Conservation (phyloP, 2,329 filamentous ascomycete genomes). For the Thielaviopsis euricoi region DNA sequence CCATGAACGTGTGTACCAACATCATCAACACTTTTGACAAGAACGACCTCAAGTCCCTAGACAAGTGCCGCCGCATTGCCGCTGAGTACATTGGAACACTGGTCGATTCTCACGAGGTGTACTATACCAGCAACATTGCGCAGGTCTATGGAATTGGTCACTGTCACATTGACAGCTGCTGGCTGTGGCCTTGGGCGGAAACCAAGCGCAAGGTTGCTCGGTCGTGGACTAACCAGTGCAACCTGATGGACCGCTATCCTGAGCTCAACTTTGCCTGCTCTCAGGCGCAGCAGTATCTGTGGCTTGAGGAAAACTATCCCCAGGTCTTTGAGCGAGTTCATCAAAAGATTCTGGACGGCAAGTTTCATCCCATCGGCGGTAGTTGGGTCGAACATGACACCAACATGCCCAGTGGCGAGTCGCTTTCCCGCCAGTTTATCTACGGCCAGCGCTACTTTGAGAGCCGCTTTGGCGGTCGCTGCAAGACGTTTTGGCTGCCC, state of each 20-base stretch:
- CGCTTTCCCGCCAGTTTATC: slow-evolving; percentile 80
- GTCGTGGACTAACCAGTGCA: slow-evolving; percentile 93
- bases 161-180: slow-evolving; percentile 96
- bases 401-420: slow-evolving; percentile 91
- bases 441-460: slow-evolving; percentile 95
- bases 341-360: slow-evolving; percentile 73
- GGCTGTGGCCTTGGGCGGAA: slow-evolving; percentile 97
- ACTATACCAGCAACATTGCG: slow-evolving; percentile 55
- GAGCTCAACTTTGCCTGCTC: slow-evolving; percentile 87
- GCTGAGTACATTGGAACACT: slow-evolving; percentile 65
- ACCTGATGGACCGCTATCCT: slow-evolving; percentile 86
- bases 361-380: slow-evolving; percentile 87
- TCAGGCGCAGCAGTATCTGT: slow-evolving; percentile 95
- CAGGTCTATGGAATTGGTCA: slow-evolving; percentile 83
- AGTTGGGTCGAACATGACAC: slow-evolving; percentile 99
- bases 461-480: slow-evolving; percentile 75
- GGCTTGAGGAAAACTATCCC: slow-evolving; percentile 82
- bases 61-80: slow-evolving; percentile 67
- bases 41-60: slow-evolving; percentile 60
- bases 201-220: slow-evolving; percentile 92
- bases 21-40: slow-evolving; percentile 86
- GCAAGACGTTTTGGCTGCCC: slow-evolving; percentile 88
- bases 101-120: slow-evolving; percentile 71
- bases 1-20: slow-evolving; percentile 64
- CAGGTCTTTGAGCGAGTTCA: slow-evolving; percentile 82